phyloP scores from a whole-genome alignment of 2,329 filamentous ascomycete species.

The Ceratocystis albifundus region DNA sequence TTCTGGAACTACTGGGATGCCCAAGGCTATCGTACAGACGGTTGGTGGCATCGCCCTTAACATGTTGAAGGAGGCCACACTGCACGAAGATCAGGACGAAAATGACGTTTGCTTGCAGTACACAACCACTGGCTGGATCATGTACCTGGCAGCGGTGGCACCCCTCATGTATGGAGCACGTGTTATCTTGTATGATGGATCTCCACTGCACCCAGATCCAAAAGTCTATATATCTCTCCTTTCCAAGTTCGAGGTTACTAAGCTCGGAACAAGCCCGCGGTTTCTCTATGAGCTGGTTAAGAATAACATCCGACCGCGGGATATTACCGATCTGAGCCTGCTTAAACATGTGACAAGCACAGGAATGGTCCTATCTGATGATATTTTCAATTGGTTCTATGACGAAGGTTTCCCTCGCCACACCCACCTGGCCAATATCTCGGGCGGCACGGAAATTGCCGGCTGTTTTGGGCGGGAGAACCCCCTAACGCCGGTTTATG shows the following conservation, averaged over 20 bases:
- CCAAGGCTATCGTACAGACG: constrained; percentile 77
- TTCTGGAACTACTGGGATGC: constrained; percentile 69
- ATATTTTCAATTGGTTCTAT: constrained; percentile 69
- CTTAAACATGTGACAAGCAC: constrained; percentile 57
- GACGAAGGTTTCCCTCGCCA: constrained; percentile 56
- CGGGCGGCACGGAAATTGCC: constrained; percentile 65
- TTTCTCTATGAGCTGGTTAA: constrained; percentile 66
- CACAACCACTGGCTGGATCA: constrained; percentile 74
- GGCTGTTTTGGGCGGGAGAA: constrained; percentile 54
- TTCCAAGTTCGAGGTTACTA: constrained; percentile 53
- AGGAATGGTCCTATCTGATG: constrained; percentile 69
- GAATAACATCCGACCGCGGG: constrained; percentile 47
- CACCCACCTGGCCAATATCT: constrained; percentile 61
- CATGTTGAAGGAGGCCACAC: constrained; percentile 45
- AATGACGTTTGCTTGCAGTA: constrained; percentile 42
- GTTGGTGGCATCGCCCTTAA: constrained; percentile 52
- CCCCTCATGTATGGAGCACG: constrained; percentile 49
- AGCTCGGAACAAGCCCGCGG: constrained; percentile 62
- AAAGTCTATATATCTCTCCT: constrained; percentile 51
- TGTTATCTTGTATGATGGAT: constrained; percentile 69
- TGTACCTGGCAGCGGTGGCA: constrained; percentile 58
- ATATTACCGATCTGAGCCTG: constrained; percentile 49
- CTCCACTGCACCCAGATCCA: constrained; percentile 61
- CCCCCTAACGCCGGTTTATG: constrained; percentile 49
- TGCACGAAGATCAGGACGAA: constrained; percentile 37